A percentile compares a stretch with the other conserved stretches of the same genome.
Conservation (phyloP, 352 stramenopile species). For the Globisporangium nunn region DNA sequence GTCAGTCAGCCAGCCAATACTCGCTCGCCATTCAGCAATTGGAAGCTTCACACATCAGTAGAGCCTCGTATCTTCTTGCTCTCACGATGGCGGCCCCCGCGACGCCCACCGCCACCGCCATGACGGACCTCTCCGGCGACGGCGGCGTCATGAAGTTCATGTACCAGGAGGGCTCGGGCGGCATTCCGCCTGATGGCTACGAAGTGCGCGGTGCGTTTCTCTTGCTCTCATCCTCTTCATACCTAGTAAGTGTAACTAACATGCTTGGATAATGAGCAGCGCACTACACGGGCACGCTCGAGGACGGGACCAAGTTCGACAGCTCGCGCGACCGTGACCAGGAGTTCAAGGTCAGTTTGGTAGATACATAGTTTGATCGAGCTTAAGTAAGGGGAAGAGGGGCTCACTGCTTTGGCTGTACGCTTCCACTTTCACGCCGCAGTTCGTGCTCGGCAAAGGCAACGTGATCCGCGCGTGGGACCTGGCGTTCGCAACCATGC, state of each 20-base stretch:
- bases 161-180: slow-evolving; percentile 83
- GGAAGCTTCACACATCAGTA: too few relatives aligned
- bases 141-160: slow-evolving; percentile 91
- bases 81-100: neutral
- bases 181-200: slow-evolving; percentile 66
- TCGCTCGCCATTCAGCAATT: too few relatives aligned
- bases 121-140: slow-evolving; percentile 79
- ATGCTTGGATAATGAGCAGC: slow-evolving; percentile 26
- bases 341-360: slow-evolving; percentile 74
- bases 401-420: neutral
- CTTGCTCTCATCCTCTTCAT: too few relatives aligned
- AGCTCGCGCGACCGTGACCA: slow-evolving; percentile 85
- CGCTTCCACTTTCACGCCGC: neutral
- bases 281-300: slow-evolving; percentile 94
- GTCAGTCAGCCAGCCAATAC: too few relatives aligned
- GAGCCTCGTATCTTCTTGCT: neutral
- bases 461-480: slow-evolving; percentile 90
- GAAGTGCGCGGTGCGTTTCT: slow-evolving; percentile 54
- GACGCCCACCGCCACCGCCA: slow-evolving; percentile 14
- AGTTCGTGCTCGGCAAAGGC: slow-evolving; percentile 83
- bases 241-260: neutral
- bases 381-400: too few relatives aligned
- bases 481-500: slow-evolving; percentile 90
- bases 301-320: slow-evolving; percentile 94
- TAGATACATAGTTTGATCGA: too few relatives aligned